phyloP scores from a whole-genome alignment of 1,284 basidiomycete species.

The Thelephora terrestris region DNA sequence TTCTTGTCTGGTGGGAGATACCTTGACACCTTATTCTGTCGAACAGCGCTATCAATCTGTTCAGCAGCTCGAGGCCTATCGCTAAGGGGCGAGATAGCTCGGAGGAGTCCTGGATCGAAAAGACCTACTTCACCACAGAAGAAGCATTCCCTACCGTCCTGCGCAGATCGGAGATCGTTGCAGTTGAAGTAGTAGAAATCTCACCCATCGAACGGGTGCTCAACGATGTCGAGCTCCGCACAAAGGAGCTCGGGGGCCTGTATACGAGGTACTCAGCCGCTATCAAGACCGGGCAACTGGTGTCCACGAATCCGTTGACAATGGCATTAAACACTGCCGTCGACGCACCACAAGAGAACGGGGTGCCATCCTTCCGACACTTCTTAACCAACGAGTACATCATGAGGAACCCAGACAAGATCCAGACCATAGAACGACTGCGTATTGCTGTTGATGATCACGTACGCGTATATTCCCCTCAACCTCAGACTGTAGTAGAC shows the following conservation, averaged over 20 bases:
- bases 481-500: neutral
- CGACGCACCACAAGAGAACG: slow-evolving; percentile 72
- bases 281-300: slow-evolving; percentile 63
- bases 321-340: slow-evolving; percentile 86
- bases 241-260: slow-evolving; percentile 63
- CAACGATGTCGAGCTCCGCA: slow-evolving; percentile 69
- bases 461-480: slow-evolving; percentile 30
- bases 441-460: slow-evolving; percentile 74
- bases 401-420: slow-evolving; percentile 59
- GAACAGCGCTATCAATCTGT: slow-evolving; percentile 69
- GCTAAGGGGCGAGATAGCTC: slow-evolving; percentile 51
- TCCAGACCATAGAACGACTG: slow-evolving; percentile 61
- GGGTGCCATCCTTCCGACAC: slow-evolving; percentile 69
- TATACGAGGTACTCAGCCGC: slow-evolving; percentile 66
- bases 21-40: slow-evolving; percentile 3
- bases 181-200: slow-evolving; percentile 65
- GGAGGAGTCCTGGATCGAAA: slow-evolving; percentile 84
- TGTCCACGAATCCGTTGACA: slow-evolving; percentile 77
- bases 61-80: slow-evolving; percentile 68
- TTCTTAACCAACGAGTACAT: slow-evolving; percentile 74
- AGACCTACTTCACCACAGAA: slow-evolving; percentile 79
- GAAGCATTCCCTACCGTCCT: slow-evolving; percentile 90
- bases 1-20: slow-evolving; percentile 1
- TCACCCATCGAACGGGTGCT: slow-evolving; percentile 84
- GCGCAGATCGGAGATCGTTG: slow-evolving; percentile 83